Conservation (phyloP, 2,329 filamentous ascomycete species). For the Pestalotiopsis sp. region DNA sequence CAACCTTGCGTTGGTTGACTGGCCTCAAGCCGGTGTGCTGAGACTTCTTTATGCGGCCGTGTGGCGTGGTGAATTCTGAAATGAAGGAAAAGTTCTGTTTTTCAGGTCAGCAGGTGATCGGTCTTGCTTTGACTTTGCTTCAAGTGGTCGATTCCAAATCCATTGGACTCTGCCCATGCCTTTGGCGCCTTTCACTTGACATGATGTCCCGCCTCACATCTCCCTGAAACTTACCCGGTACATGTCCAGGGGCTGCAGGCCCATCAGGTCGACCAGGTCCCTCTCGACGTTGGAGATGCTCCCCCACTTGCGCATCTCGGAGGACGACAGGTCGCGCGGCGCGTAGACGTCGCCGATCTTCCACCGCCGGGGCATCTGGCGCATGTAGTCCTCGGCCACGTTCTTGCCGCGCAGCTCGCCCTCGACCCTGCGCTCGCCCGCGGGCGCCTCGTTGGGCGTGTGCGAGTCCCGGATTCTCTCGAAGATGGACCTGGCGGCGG, state of each 20-base stretch:
- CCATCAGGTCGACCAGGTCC: constrained; percentile 81
- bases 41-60: constrained; percentile 83
- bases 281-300: constrained; percentile 52
- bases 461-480: constrained; percentile 18
- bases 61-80: constrained; percentile 82
- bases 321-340: constrained; percentile 79
- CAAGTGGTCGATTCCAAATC: too few species aligned
- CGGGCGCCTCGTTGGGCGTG: not conserved
- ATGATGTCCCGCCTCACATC: too few species aligned
- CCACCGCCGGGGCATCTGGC: constrained; percentile 73
- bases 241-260: constrained; percentile 78
- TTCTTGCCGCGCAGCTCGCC: constrained; percentile 42
- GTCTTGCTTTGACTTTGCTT: not conserved
- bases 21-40: constrained; percentile 77
- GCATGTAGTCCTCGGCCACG: constrained; percentile 55
- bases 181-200: not conserved
- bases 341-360: constrained; percentile 82
- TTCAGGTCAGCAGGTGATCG: not conserved
- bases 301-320: constrained; percentile 83
- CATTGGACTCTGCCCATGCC: too few species aligned
- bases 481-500: constrained; percentile 15
- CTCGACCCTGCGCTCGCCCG: constrained; percentile 31
- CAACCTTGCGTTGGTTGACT: constrained; percentile 89
- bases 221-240: constrained; percentile 71
- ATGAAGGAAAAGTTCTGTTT: constrained; percentile 87